Base-by-base conservation (phyloP, 2,329 filamentous ascomycete genomes). In the Nothopassalora personata region DNA sequence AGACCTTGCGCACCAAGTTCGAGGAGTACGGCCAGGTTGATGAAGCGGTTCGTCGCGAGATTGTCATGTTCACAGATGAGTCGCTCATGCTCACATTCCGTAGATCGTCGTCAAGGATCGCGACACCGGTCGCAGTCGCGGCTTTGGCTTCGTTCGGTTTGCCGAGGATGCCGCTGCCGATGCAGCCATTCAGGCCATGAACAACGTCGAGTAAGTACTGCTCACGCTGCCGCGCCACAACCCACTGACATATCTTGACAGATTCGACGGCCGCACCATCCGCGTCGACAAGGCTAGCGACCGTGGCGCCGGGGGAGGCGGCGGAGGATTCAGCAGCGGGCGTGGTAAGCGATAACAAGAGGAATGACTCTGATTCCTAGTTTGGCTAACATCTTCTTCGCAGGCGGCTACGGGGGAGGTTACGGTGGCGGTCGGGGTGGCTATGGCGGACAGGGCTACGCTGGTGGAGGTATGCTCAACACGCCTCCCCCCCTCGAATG, bases 81-180 rank as follows among this genome's bases (percentile, higher is more conserved):
- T 45, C 30, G 28, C 54, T n/a, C 56, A 19, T 19, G 53, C 58
- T 46, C 62, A 52, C 49, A 52, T 45, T 31, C 31, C 55, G 30
- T 71, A 97, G 93, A 90, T 96, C 64, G 93, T 99, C 67, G 92
- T 97, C 71, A 97, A 96, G 80, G 93, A 99, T 76, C 90, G 92
- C 71, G 93, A 97, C 74, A 97, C 93, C 71, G 90, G 91, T 70
- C 91, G 93, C 75, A 97, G 92, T 82, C 90, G 94, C 75, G 94
- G 94, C 61, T 99, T 97, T 75, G 94, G 94, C 51, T 97, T 97
- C 75, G 93, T 99, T 64, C 89, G 92, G 69, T 99, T 93, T 78
- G 79, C 84, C 54, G 85, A 86, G 65, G 90, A 92, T 65, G 77
- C 80, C 49, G 88, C 92, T 75, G 90, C 90, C 63, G 86, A 91